Evolutionary conservation across 495 filamentous ascomycete genomes (phyloP).

Genomic region (Hypomontagnella submonticulosa): DNA sequence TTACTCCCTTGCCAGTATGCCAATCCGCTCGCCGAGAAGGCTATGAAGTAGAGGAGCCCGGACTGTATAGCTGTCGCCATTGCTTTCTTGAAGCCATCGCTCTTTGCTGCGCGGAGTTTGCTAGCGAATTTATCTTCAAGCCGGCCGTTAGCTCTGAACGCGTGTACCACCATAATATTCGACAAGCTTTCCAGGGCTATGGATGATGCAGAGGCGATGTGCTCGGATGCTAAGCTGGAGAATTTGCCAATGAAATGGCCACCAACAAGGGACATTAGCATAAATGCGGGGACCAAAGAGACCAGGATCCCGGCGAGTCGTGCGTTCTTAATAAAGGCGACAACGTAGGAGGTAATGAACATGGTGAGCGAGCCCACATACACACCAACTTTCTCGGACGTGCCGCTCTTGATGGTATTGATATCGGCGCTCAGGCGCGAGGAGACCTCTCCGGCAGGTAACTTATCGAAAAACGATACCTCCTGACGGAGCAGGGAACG

Average conservation of each 20-base stretch:
- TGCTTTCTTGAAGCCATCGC: conserved; percentile 68
- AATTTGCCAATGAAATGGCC: conserved; percentile 70
- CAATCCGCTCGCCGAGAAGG: conserved; percentile 71
- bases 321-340: conserved; percentile 70
- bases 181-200: conserved; percentile 60
- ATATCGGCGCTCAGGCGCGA: conserved; percentile 70
- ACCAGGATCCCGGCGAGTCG: conserved; percentile 64
- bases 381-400: conserved; percentile 74
- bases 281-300: conserved; percentile 71
- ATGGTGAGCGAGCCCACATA: conserved; percentile 67
- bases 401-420: conserved; percentile 69
- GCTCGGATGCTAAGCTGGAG: conserved; percentile 61
- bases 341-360: conserved; percentile 71
- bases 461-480: conserved; percentile 68
- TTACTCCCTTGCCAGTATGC: conserved; percentile 74
- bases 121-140: conserved; percentile 66
- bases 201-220: conserved; percentile 49
- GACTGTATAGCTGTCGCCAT: conserved; percentile 67
- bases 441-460: conserved; percentile 69
- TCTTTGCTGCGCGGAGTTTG: conserved; percentile 58
- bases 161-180: conserved; percentile 62
- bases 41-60: conserved; percentile 75
- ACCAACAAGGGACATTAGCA: conserved; percentile 72
- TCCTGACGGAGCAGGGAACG: conserved; percentile 68
- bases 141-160: conserved; percentile 56